These are phyloP conservation scores for Gloeopeniophorella convolvens DNA, from an alignment of 768 basidiomycete species.

Conservation along the genomic window DNA sequence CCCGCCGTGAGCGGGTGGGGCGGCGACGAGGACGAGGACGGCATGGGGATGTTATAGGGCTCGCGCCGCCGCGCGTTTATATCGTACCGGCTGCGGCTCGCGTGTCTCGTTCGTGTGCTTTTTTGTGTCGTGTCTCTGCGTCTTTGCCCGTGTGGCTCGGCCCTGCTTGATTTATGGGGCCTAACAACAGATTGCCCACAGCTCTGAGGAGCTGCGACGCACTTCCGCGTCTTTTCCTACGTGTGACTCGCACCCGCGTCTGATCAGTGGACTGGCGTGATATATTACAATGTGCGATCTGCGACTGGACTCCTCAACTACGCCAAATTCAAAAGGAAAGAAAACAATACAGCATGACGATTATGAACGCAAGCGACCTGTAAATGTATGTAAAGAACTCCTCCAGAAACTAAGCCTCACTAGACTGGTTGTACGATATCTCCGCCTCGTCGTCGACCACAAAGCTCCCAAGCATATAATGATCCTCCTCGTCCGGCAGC, in stretches of 20 bases:
- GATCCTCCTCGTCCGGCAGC: conserved; percentile 46
- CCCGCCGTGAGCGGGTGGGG: conserved; percentile 64
- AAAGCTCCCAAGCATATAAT: conserved; percentile 72
- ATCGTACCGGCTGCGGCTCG: too few species aligned
- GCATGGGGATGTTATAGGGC: conserved; percentile 59
- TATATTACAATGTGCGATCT: too few species aligned
- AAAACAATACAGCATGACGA: too few species aligned
- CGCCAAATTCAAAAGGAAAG: too few species aligned
- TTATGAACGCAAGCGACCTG: too few species aligned
- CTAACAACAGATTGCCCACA: conserved; percentile 1
- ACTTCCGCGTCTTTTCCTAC: neutral
- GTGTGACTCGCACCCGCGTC: too few species aligned
- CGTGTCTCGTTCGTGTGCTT: neutral
- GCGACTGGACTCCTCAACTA: too few species aligned
- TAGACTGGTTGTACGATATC: conserved; percentile 38
- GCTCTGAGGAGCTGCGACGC: conserved; percentile 8
- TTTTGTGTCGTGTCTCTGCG: neutral
- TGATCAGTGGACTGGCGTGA: too few species aligned
- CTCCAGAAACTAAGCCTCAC: conserved; percentile 20
- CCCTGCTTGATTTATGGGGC: neutral
- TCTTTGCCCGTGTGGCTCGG: neutral
- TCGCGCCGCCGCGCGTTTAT: neutral
- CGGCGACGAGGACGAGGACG: conserved; percentile 55
- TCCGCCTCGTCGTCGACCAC: conserved; percentile 76
- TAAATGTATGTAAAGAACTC: too few species aligned